These are phyloP conservation scores for Cornus florida DNA, from an alignment of 148 eudicot genomes.

Conservation along the genomic window DNA sequence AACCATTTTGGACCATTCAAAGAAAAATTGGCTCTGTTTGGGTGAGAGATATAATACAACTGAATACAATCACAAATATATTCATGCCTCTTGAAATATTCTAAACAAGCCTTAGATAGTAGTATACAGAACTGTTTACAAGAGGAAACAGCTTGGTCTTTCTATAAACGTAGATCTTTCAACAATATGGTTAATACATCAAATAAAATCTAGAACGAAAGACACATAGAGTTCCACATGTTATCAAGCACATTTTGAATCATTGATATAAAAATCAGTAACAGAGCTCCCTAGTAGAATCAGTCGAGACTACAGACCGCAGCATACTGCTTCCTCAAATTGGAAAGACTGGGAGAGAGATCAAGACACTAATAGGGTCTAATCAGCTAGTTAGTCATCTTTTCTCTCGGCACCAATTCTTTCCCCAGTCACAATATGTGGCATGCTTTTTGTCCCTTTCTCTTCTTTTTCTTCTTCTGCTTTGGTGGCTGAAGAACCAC, in stretches of 20 bases:
- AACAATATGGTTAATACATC: conserved; percentile 14
- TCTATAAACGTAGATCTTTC: neutral
- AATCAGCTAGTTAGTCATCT: conserved; percentile 14
- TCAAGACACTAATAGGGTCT: neutral
- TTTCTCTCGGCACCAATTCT: conserved; percentile 11
- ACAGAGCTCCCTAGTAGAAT: conserved; percentile 11
- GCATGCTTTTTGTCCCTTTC: conserved; percentile 75
- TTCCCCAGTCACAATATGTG: conserved; percentile 49
- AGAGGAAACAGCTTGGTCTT: conserved; percentile 9
- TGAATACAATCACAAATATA: neutral
- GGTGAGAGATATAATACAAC: neutral
- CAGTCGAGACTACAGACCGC: conserved; percentile 17
- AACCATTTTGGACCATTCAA: neutral
- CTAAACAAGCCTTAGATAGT: neutral
- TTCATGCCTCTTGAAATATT: neutral
- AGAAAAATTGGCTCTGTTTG: no score
- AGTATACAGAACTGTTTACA: neutral
- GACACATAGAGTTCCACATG: neutral
- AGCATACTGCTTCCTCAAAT: conserved; percentile 6
- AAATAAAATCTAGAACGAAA: conserved; percentile 6
- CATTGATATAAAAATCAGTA: conserved; percentile 22
- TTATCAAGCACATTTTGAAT: conserved; percentile 8
- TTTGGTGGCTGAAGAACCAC: conserved; percentile 90
- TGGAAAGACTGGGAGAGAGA: conserved; percentile 2
- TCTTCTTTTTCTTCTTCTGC: conserved; percentile 85